Evolutionary conservation across 1,284 basidiomycete genomes (phyloP).

Genomic region (Cryptococcus deneoformans): DNA sequence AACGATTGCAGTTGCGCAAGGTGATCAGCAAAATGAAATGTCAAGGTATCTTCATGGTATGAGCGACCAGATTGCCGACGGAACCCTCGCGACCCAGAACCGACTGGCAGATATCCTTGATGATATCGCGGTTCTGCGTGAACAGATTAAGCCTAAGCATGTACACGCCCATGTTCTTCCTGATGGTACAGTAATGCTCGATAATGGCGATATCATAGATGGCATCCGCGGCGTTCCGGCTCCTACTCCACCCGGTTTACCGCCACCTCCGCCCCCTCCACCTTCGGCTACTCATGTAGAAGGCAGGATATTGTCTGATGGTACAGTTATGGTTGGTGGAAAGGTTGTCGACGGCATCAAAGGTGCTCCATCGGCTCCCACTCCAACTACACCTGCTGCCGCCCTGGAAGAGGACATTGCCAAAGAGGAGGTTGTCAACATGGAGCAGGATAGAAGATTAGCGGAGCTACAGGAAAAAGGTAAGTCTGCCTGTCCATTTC

Average conservation of each 20-base stretch:
- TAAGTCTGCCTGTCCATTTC: slow-evolving; percentile 14
- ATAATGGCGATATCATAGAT: slow-evolving; percentile 45
- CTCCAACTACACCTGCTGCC: slow-evolving; percentile 14
- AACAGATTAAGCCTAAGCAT: slow-evolving; percentile 39
- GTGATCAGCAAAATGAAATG: slow-evolving; percentile 46
- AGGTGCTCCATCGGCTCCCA: slow-evolving; percentile 26
- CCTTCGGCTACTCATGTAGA: slow-evolving; percentile 27
- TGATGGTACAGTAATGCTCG: slow-evolving; percentile 42
- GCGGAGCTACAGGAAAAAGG: slow-evolving; percentile 38
- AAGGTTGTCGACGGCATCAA: slow-evolving; percentile 42
- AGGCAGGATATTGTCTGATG: slow-evolving; percentile 41
- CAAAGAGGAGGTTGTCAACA: slow-evolving; percentile 25
- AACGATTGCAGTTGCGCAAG: slow-evolving; percentile 41
- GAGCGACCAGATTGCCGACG: slow-evolving; percentile 42
- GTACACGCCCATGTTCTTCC: slow-evolving; percentile 37
- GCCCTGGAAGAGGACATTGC: slow-evolving; percentile 17
- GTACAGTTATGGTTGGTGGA: slow-evolving; percentile 42
- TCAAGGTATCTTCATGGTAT: slow-evolving; percentile 46
- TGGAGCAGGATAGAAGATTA: slow-evolving; percentile 39
- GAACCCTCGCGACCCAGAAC: slow-evolving; percentile 23
- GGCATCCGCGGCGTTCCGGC: slow-evolving; percentile 37
- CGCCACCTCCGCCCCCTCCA: slow-evolving; percentile 21
- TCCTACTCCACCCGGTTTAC: slow-evolving; percentile 13
- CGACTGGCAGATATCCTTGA: slow-evolving; percentile 41
- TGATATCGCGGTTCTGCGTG: slow-evolving; percentile 37